Percentiles rank a stretch among this genome's conserved stretches.
phyloP scores from a whole-genome alignment of 192 early-diverging fungal genomes.

The Mortierella hygrophila region DNA sequence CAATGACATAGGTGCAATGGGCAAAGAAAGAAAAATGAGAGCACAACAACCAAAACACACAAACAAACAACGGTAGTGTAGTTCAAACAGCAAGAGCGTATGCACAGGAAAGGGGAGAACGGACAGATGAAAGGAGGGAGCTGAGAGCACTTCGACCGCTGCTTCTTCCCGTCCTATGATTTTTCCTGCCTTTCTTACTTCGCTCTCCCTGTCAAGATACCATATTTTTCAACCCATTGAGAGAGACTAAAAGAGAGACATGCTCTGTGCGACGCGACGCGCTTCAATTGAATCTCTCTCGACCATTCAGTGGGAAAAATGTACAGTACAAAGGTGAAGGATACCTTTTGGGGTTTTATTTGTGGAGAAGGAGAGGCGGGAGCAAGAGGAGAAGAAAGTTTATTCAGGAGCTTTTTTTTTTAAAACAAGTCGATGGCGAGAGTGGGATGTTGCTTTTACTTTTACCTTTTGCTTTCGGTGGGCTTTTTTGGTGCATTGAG shows the following conservation, averaged over 20 bases:
- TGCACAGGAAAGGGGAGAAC: neutral
- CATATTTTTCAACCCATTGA: neutral
- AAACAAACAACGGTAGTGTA: neutral
- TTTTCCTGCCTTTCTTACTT: neutral
- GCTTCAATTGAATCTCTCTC: constrained; percentile 7
- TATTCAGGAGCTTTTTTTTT: neutral
- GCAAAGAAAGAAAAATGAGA: neutral
- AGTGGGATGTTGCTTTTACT: neutral
- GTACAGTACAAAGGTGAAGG: neutral
- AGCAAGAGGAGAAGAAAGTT: neutral
- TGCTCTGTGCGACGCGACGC: constrained; percentile 29
- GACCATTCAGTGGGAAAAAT: neutral
- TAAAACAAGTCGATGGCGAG: neutral
- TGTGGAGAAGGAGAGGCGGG: constrained; percentile 1
- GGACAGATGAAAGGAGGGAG: neutral
- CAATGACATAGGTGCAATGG: neutral
- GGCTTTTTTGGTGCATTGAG: no score
- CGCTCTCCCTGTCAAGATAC: neutral
- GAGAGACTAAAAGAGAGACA: neutral
- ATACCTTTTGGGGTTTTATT: neutral
- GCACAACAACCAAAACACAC: neutral
- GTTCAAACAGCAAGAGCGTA: neutral
- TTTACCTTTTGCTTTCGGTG: no score
- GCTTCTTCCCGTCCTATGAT: neutral
- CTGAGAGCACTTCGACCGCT: neutral